phyloP scores from a whole-genome alignment of 441 rosid species.

The Gossypium davidsonii region DNA sequence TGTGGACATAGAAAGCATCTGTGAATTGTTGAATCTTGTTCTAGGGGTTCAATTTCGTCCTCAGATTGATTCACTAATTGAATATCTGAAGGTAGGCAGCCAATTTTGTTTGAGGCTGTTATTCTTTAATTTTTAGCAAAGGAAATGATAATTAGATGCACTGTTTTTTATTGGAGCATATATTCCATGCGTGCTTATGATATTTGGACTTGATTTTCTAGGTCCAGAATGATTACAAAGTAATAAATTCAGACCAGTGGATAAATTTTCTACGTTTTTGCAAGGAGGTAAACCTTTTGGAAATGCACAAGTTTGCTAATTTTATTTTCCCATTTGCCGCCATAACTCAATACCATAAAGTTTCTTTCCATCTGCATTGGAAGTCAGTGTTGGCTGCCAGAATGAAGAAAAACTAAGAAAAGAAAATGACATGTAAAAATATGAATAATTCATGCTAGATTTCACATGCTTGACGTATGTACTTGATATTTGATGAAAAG shows the following conservation, averaged over 20 bases:
- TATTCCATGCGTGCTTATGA: not conserved
- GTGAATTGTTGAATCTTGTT: conserved; percentile 54
- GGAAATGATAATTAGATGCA: not conserved
- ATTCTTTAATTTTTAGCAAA: not conserved
- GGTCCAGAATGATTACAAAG: conserved; percentile 51
- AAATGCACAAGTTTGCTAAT: not conserved
- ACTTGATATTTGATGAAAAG: not conserved
- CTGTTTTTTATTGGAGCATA: not conserved
- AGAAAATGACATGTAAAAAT: not conserved
- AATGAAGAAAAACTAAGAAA: not conserved
- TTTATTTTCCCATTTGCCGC: not conserved
- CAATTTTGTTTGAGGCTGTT: not conserved
- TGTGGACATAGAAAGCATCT: conserved; percentile 53
- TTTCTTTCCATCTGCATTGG: not conserved
- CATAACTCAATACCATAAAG: not conserved
- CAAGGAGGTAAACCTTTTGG: conserved; percentile 36
- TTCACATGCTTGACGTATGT: not conserved
- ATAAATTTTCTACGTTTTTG: conserved; percentile 43
- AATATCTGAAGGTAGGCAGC: conserved; percentile 48
- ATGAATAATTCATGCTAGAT: not conserved
- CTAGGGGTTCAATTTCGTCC: conserved; percentile 37
- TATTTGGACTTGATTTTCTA: conserved; percentile 15
- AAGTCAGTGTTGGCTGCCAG: not conserved
- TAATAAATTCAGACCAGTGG: conserved; percentile 56
- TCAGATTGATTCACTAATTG: conserved; percentile 42